Conservation (phyloP, 2,329 filamentous ascomycete genomes). For the Microdochium trichocladiopsis region DNA sequence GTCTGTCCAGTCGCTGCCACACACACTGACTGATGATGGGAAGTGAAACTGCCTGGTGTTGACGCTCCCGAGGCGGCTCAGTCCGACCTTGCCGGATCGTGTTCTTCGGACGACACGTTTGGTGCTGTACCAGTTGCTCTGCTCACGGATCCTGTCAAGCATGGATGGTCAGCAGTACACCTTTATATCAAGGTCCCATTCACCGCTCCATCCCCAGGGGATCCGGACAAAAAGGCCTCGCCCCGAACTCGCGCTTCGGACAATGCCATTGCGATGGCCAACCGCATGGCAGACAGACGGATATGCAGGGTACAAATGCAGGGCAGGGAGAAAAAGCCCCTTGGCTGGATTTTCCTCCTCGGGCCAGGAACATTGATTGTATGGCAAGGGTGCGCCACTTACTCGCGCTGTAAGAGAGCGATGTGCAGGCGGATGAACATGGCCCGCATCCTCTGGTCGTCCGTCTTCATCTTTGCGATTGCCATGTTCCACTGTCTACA, state of each 20-base stretch:
- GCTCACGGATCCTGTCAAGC: constrained; percentile 13
- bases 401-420: constrained; percentile 39
- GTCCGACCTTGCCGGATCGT: constrained; percentile 16
- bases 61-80: constrained; percentile 13
- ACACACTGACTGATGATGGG: background rate
- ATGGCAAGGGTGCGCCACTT: too few relatives aligned
- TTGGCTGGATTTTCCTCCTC: too few relatives aligned
- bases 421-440: constrained; percentile 38
- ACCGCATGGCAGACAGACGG: too few relatives aligned
- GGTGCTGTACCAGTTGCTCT: constrained; percentile 18
- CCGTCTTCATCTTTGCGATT: constrained; percentile 16
- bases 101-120: constrained; percentile 18
- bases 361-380: too few relatives aligned
- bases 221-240: too few relatives aligned
- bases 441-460: constrained; percentile 31
- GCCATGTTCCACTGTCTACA: background rate
- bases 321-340: too few relatives aligned
- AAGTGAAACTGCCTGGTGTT: background rate
- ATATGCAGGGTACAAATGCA: too few relatives aligned
- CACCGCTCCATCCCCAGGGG: too few relatives aligned
- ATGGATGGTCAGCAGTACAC: constrained; percentile 1
- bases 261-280: too few relatives aligned
- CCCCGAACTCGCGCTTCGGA: background rate
- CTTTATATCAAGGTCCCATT: too few relatives aligned
- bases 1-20: background rate